Conservation (phyloP, 306 rosid species). For the Fragaria iinumae region DNA sequence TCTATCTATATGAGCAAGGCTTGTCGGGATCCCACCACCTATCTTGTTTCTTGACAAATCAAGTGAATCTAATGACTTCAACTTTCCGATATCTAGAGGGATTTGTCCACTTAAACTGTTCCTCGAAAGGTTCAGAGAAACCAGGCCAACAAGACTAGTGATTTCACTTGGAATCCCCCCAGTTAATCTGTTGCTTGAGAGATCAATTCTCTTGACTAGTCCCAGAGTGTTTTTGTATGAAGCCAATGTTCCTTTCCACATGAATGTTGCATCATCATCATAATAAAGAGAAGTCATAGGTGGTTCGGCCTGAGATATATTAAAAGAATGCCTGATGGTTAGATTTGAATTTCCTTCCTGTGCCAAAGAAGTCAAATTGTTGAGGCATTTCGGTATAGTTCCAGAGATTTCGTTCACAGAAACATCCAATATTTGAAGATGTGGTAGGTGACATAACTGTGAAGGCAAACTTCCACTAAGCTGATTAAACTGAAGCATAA, state of each 20-base stretch:
- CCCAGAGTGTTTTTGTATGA: background rate
- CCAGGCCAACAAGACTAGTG: background rate
- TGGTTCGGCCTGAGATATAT: background rate
- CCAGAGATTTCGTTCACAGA: constrained; percentile 2
- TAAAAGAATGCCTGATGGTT: fast-evolving
- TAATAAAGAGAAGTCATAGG: background rate
- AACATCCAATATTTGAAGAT: constrained; percentile 17
- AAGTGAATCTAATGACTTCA: background rate
- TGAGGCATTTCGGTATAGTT: background rate
- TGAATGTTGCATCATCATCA: background rate
- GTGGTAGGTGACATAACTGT: background rate
- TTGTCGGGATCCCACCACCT: constrained; percentile 25
- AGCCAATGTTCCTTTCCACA: constrained; percentile 1
- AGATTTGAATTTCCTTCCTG: background rate
- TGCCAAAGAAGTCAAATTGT: background rate
- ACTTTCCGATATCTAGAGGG: constrained; percentile 13
- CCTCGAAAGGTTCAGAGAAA: constrained; percentile 7
- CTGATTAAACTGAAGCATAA: constrained; percentile 1
- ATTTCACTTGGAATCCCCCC: constrained; percentile 28
- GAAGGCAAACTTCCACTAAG: constrained; percentile 10
- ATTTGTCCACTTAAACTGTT: constrained; percentile 29
- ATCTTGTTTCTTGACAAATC: constrained; percentile 33
- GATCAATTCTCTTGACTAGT: constrained; percentile 5
- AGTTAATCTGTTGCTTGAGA: constrained; percentile 33
- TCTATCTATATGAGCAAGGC: background rate